Evolutionary conservation across 208 protist genomes (phyloP), one percentile per base, ranked within the genome.

Genomic region (Trypanosomatidae sp.): DNA sequence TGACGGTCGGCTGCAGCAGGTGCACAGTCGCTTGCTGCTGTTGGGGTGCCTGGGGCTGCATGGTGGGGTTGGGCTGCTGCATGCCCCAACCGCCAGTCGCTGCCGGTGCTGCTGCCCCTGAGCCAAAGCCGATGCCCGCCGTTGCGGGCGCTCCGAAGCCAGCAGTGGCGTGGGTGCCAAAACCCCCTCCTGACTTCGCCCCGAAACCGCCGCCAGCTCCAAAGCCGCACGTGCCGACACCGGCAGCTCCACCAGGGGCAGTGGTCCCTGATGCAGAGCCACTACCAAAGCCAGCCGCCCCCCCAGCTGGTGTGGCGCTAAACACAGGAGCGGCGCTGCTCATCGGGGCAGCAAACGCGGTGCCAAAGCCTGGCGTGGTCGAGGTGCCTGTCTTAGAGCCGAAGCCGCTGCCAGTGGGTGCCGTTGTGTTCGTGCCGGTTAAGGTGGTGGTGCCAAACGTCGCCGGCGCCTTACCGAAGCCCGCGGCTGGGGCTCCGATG

Each of bases 141-240:
- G 66, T n/a, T 22, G 69, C 15, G 19, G 69, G 30, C 9, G 73
- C 66, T 3, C 72, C 77, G 19, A 74, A 81, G n/a, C 72, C 72
- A 22, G 43, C 47, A 12, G 66, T 39, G 12, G 62, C 41, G 39
- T 28, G 28, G 44, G 28, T 25, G 12, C 62, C 62, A 52, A 50
- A 50, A 19, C 62, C 62, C 0, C 41, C 25, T 1, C n/a, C 41
- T 19, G 39, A 10, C 59, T 46, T 65, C 17, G 43, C 43, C 3
- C 62, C 53, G 0, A 73, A 60, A 1, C 68, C 71, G 22, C 62
- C 73, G 64, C 69, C 66, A 22, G 13, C 22, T 2, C 49, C 30
- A 13, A 62, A 43, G 39, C 60, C 30, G 15, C 44, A 64, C 46
- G 33, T 36, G 33, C 58, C 13, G 58, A 41, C 25, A 17, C 56